Conservation (phyloP, 352 stramenopile species). For the Hyphochytrium catenoides region DNA sequence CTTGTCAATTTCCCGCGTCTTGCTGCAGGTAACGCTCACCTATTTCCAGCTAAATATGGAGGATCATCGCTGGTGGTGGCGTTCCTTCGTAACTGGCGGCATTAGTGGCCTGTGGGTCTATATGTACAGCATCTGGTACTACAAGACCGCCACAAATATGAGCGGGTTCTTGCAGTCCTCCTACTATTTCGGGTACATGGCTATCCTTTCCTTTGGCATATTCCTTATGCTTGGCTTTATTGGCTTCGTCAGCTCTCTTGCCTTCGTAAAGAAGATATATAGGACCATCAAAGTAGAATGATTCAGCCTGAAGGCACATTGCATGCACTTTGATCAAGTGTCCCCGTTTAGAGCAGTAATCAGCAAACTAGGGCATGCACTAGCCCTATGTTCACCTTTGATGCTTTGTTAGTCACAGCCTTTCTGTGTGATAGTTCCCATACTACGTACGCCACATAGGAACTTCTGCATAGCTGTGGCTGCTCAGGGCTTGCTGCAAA, state of each 20-base stretch:
- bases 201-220: conserved; percentile 84
- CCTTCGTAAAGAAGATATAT: conserved; percentile 95
- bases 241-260: conserved; percentile 80
- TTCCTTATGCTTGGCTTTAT: conserved; percentile 92
- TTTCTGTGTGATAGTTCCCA: too few relatives aligned
- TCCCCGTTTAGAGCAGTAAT: too few relatives aligned
- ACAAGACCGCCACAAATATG: conserved; percentile 80
- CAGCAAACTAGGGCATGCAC: too few relatives aligned
- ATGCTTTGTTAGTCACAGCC: too few relatives aligned
- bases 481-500: too few relatives aligned
- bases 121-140: conserved; percentile 86
- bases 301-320: conserved; percentile 6
- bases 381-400: too few relatives aligned
- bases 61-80: conserved; percentile 94
- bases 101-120: conserved; percentile 87
- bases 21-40: conserved; percentile 72
- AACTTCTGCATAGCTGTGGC: too few relatives aligned
- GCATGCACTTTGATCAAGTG: conserved; percentile 3
- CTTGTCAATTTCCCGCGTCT: too few relatives aligned
- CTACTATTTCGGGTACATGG: conserved; percentile 97
- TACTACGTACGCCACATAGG: too few relatives aligned
- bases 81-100: conserved; percentile 76
- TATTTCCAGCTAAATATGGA: conserved; percentile 93
- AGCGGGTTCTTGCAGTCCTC: conserved; percentile 79
- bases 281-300: conserved; percentile 88